phyloP scores from a whole-genome alignment of 2,329 filamentous ascomycete species.

The Epicoccum sorghinum region DNA sequence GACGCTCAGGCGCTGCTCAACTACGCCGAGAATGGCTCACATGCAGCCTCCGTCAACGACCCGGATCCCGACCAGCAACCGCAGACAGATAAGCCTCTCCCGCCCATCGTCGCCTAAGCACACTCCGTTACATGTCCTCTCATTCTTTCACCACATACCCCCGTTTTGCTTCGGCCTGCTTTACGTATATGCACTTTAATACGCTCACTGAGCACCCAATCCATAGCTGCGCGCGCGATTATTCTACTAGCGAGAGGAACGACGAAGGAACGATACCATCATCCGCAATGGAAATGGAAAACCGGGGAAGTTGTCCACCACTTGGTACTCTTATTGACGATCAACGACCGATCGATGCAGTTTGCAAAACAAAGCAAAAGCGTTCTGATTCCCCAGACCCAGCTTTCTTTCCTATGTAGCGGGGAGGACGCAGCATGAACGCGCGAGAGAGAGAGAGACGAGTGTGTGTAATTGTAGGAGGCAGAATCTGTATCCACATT shows the following conservation, averaged over 20 bases:
- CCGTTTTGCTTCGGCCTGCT: slow-evolving; percentile 12
- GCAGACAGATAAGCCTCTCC: slow-evolving; percentile 9
- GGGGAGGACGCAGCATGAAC: not conserved
- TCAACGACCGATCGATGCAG: not conserved
- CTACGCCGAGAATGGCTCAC: slow-evolving; percentile 35
- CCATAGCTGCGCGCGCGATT: not conserved
- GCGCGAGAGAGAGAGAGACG: not conserved
- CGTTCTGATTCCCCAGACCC: too few species aligned
- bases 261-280: slow-evolving; percentile 5
- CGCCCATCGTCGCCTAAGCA: slow-evolving; percentile 4
- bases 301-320: not conserved
- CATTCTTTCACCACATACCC: slow-evolving; percentile 9
- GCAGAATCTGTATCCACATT: slow-evolving; percentile 4
- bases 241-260: slow-evolving; percentile 1
- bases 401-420: not conserved
- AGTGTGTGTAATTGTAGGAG: slow-evolving; percentile 4
- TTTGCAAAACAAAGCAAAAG: too few species aligned
- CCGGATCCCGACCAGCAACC: slow-evolving; percentile 8
- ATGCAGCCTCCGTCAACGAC: slow-evolving; percentile 11
- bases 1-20: slow-evolving; percentile 44
- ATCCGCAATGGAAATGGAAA: not conserved
- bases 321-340: not conserved
- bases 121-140: not conserved
- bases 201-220: slow-evolving; percentile 3
- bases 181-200: slow-evolving; percentile 17